Percentiles rank a stretch among this genome's conserved stretches.
Evolutionary conservation across 441 rosid genomes (phyloP).

Genomic region (Aleurites moluccanus): DNA sequence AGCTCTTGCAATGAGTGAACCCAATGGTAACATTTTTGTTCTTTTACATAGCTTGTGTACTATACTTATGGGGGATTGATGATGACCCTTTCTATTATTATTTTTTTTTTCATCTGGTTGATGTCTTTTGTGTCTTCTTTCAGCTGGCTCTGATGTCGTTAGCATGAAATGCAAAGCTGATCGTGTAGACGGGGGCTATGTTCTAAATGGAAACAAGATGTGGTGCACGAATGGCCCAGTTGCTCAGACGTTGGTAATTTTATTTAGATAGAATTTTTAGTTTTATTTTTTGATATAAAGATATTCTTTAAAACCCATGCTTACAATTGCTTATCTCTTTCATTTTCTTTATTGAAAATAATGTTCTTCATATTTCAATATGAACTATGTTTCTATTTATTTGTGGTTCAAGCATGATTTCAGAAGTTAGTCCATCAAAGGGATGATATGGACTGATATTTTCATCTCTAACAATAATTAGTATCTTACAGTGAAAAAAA

Average conservation of each 20-base stretch:
- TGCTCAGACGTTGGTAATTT: constrained; percentile 90
- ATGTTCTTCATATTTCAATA: neutral
- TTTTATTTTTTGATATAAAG: neutral
- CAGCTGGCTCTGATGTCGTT: constrained; percentile 98
- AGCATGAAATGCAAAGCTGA: constrained; percentile 98
- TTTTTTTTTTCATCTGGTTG: constrained; percentile 16
- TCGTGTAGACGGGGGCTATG: constrained; percentile 79
- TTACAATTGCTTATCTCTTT: neutral
- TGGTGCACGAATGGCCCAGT: constrained; percentile 99
- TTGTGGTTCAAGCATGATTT: neutral
- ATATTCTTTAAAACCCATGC: neutral
- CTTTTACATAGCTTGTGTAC: neutral
- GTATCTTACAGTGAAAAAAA: constrained; percentile 2
- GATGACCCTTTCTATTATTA: neutral
- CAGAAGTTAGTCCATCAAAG: neutral
- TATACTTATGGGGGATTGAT: neutral
- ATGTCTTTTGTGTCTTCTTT: constrained; percentile 14
- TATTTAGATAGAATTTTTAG: constrained; percentile 2
- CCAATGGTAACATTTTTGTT: constrained; percentile 61
- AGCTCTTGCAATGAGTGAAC: constrained; percentile 99
- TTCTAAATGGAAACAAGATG: constrained; percentile 91
- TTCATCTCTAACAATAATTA: neutral
- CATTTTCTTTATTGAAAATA: neutral
- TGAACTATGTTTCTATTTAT: neutral
- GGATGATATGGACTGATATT: neutral